phyloP scores from a whole-genome alignment of 179 eudicot species.

The Drosera spatulata region DNA sequence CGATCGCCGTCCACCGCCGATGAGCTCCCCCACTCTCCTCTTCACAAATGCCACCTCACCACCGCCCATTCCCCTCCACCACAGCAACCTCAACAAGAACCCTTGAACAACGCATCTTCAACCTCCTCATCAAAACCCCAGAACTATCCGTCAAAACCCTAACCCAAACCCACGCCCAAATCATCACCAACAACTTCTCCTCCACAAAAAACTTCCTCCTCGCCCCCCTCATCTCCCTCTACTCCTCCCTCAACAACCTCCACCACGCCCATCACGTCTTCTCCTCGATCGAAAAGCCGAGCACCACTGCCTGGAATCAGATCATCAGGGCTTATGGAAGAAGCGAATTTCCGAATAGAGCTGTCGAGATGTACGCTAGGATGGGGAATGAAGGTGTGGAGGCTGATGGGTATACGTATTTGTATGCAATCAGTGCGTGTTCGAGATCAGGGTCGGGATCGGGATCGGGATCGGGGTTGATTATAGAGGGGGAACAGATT shows the following conservation, averaged over 20 bases:
- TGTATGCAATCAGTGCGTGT: constrained; percentile 32
- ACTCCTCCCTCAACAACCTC: constrained; percentile 20
- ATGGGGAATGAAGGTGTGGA: constrained; percentile 22
- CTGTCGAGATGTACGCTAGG: constrained; percentile 20
- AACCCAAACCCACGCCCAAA: constrained; percentile 48
- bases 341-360: constrained; percentile 12
- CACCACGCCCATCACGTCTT: constrained; percentile 28
- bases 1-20: too few relatives aligned
- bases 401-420: constrained; percentile 50
- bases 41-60: too few relatives aligned
- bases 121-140: constrained; percentile 28
- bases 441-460: too few relatives aligned
- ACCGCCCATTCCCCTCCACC: too few relatives aligned
- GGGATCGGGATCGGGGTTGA: constrained; percentile 23
- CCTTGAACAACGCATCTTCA: constrained; percentile 37
- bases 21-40: too few relatives aligned
- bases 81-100: constrained; percentile 20
- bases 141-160: constrained; percentile 16
- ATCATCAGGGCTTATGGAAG: constrained; percentile 30
- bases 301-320: constrained; percentile 44
- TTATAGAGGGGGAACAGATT: constrained; percentile 44
- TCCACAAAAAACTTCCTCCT: constrained; percentile 34
- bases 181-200: constrained; percentile 37
- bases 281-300: constrained; percentile 29
- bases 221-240: constrained; percentile 26